Evolutionary conservation across 2,329 filamentous ascomycete species (phyloP).

Genomic region (Colletotrichum sidae): DNA sequence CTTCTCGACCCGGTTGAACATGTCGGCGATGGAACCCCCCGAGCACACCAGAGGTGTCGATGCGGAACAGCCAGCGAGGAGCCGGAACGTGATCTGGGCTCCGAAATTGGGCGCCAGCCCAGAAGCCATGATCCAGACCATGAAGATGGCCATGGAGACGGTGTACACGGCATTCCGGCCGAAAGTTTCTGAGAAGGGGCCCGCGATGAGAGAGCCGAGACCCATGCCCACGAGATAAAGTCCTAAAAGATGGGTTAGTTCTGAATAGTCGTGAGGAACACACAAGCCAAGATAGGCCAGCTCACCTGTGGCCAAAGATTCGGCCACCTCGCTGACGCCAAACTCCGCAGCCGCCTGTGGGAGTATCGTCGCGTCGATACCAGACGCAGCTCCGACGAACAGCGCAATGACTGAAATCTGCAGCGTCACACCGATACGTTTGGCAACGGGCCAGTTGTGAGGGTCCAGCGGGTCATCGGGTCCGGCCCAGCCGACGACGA

Average conservation of each 20-base stretch:
- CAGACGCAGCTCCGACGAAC: constrained; percentile 62
- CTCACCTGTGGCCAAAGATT: constrained; percentile 58
- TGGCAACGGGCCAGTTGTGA: constrained; percentile 55
- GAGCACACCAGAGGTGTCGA: constrained; percentile 57
- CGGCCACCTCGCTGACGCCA: constrained; percentile 61
- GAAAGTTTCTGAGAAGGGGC: constrained; percentile 53
- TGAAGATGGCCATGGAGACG: constrained; percentile 53
- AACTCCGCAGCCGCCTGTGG: constrained; percentile 57
- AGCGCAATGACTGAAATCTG: constrained; percentile 60
- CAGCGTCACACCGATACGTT: constrained; percentile 52
- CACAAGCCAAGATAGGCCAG: background rate
- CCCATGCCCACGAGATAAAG: constrained; percentile 51
- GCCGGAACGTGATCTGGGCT: constrained; percentile 58
- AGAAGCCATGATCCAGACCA: constrained; percentile 57
- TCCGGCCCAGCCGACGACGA: constrained; percentile 47
- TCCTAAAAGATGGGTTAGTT: constrained; percentile 22
- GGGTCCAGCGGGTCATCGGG: constrained; percentile 56
- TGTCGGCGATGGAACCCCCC: constrained; percentile 56
- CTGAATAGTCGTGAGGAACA: background rate
- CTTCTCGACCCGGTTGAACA: constrained; percentile 49
- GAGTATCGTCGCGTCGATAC: constrained; percentile 63
- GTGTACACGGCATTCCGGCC: constrained; percentile 55
- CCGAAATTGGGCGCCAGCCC: constrained; percentile 56
- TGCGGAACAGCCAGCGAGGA: constrained; percentile 59
- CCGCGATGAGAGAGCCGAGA: constrained; percentile 49